A percentile compares a stretch with the other conserved stretches of the same genome.
Conservation (phyloP, 352 stramenopile genomes). For the Plasmopara halstedii region DNA sequence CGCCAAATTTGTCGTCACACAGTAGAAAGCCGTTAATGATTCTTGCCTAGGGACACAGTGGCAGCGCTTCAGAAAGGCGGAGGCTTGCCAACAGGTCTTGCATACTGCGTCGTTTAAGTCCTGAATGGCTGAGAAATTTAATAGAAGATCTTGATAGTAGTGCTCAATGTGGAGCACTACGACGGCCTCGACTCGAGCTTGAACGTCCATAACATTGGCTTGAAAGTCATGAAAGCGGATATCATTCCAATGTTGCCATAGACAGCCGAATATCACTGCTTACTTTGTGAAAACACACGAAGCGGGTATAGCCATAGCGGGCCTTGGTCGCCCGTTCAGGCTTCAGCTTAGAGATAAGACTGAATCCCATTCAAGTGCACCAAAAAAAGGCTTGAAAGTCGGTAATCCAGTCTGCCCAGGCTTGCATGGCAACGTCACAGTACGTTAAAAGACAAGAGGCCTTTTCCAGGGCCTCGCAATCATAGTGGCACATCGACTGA, state of each 20-base stretch:
- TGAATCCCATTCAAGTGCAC: not conserved
- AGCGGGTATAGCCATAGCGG: not conserved
- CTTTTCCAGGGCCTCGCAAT: not conserved
- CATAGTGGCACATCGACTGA: not conserved
- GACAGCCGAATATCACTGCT: not conserved
- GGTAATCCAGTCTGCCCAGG: not conserved
- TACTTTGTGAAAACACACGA: too few species aligned
- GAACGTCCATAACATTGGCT: not conserved
- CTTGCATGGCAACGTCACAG: not conserved
- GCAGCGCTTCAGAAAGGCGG: too few species aligned
- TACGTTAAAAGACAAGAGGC: not conserved
- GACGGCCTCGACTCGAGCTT: not conserved
- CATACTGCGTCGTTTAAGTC: not conserved
- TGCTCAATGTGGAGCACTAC: not conserved
- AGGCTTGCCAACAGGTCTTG: too few species aligned
- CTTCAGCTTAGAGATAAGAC: not conserved
- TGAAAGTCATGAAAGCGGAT: not conserved
- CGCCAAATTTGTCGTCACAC: too few species aligned
- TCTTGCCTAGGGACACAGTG: too few species aligned
- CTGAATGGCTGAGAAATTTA: not conserved
- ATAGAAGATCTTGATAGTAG: conserved; percentile 3
- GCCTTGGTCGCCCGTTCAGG: not conserved
- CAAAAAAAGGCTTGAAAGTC: not conserved
- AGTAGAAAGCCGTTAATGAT: too few species aligned
- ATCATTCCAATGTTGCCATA: not conserved